Evolutionary conservation across 495 filamentous ascomycete species (phyloP), one percentile per base, ranked within the genome.

Genomic region (Tricharina praecox): DNA sequence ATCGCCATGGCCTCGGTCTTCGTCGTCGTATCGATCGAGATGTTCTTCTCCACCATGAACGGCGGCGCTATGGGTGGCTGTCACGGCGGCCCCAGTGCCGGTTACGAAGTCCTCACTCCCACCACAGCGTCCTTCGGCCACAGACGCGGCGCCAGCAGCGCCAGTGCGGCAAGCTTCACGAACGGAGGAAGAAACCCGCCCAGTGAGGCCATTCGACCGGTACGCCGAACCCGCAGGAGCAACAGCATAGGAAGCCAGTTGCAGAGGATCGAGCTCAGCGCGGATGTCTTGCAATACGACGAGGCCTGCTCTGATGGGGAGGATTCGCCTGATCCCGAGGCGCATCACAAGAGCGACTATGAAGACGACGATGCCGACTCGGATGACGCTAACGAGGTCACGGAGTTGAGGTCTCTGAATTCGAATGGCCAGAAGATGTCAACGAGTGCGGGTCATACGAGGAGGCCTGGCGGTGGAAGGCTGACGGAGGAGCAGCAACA

Each of bases 1-100:
- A 70, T 90, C 37, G 81, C 82, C 33, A 86, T 90, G 81, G 59
- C 73, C 0, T 75, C 81, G 0, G 82, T 83, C 18, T 69, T 92
- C 44, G 69, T 76, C 15, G 82, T 92, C 8, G 77, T 83, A 2
- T 63, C 71, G 2, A 64, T 92, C 34, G 84, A 92, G 60, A 87
- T 85, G 65, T 77, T 82, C 53, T 77, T 92, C 50, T 70, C 70
- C 2, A 18, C 20, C 23, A 38, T 48, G 32, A 59, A 56, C 37
- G 61, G 52, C 2, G 58, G 57, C 3, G 36, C 50, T 19, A 55
- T 54, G 48, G 58, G 57, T 4, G 50, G 57, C 2, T 60, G 57
- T 33, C 56, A 61, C 36, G 46, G 47, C 4, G 57, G 58, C 39
- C 39, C 10, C 24, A 10, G 18, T 21, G 18, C 11, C 26, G 24